Evolutionary conservation across 768 basidiomycete genomes (phyloP).

Genomic region (Phaffia australis): DNA sequence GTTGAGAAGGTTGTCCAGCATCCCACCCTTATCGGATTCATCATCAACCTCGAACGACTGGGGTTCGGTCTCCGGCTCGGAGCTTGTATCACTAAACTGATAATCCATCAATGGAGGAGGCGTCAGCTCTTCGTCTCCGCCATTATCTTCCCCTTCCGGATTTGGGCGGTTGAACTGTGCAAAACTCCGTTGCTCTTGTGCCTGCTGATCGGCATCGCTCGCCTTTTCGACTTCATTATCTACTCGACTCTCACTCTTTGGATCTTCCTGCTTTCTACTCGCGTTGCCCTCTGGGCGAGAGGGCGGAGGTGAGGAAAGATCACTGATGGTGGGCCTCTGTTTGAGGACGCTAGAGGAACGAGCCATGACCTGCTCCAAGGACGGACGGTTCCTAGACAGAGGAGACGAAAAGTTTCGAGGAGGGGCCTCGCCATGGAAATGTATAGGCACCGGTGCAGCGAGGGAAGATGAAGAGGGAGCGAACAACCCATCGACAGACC

Average conservation of each 20-base stretch:
- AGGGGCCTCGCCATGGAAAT: not conserved
- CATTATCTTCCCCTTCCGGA: conserved; percentile 1
- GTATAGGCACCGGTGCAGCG: not conserved
- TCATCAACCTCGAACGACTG: not conserved
- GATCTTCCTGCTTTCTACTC: not conserved
- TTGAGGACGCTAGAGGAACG: not conserved
- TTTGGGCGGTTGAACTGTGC: not conserved
- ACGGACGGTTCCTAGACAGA: conserved; percentile 4
- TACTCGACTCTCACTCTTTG: not conserved
- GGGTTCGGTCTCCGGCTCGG: not conserved
- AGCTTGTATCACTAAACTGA: conserved; percentile 1
- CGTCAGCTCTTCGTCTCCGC: conserved; percentile 7
- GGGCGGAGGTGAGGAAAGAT: not conserved
- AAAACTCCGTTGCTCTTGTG: too few species aligned
- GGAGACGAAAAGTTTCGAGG: not conserved
- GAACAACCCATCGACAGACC: not conserved
- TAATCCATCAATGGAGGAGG: conserved; percentile 2
- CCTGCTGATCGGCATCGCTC: not conserved
- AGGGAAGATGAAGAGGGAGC: not conserved
- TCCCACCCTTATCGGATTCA: conserved; percentile 3
- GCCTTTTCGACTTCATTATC: not conserved
- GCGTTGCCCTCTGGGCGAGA: not conserved
- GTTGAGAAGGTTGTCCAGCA: conserved; percentile 22
- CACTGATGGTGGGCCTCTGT: not conserved
- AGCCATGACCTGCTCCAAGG: conserved; percentile 19